phyloP scores from a whole-genome alignment of 1,139 yeast species.

The Debaryomyces coudertii region DNA sequence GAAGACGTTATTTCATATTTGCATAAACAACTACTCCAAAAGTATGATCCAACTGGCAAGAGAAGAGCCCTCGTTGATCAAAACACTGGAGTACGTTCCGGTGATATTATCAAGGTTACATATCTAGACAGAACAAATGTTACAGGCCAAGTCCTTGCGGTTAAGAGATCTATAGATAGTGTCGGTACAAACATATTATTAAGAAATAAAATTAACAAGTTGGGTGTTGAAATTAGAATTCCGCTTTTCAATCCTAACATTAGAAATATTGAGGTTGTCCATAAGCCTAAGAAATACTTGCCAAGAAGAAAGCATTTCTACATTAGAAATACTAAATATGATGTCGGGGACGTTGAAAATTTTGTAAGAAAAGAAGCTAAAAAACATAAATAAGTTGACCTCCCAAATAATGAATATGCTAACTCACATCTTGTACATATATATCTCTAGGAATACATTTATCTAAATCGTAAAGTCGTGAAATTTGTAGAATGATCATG shows the following conservation, averaged over 20 bases:
- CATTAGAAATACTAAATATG: conserved; percentile 80
- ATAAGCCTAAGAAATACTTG: conserved; percentile 72
- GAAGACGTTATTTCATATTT: conserved; percentile 50
- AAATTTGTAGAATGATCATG: conserved; percentile 1
- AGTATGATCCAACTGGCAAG: conserved; percentile 73
- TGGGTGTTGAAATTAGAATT: conserved; percentile 80
- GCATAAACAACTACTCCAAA: conserved; percentile 51
- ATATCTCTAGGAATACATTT: conserved; percentile 2
- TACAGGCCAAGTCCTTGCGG: conserved; percentile 75
- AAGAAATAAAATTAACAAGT: conserved; percentile 75
- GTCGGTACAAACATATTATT: conserved; percentile 72
- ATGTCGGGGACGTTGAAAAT: conserved; percentile 75
- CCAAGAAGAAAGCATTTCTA: conserved; percentile 82
- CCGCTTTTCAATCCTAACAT: conserved; percentile 80
- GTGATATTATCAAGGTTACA: conserved; percentile 78
- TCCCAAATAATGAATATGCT: conserved; percentile 3
- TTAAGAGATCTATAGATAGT: conserved; percentile 62
- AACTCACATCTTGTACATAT: conserved; percentile 20
- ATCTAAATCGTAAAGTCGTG: conserved; percentile 7
- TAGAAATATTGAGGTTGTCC: conserved; percentile 70
- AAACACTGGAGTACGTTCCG: conserved; percentile 64
- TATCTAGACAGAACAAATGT: conserved; percentile 71
- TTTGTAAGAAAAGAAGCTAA: conserved; percentile 35
- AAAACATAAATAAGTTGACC: conserved; percentile 15
- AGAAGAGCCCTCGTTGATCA: conserved; percentile 65